These are phyloP conservation scores for Peribolospora kevripleyi DNA, from an alignment of 768 basidiomycete species.

Conservation along the genomic window DNA sequence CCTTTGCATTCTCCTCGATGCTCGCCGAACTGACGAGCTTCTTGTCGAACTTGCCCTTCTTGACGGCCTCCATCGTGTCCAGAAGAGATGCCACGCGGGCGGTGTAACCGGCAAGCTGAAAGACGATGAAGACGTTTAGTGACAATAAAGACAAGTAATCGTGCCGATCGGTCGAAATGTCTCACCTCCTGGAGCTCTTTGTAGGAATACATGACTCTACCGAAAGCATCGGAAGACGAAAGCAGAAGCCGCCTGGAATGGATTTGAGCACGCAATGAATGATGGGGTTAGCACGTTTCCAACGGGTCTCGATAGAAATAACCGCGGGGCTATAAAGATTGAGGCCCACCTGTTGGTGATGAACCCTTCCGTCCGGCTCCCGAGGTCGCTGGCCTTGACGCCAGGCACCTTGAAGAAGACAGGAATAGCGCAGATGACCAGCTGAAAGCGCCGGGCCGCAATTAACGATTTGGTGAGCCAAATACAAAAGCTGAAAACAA, in stretches of 20 bases:
- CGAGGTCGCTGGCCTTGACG: conserved; percentile 39
- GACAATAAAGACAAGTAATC: no score
- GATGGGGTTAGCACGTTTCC: no score
- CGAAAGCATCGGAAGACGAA: conserved; percentile 49
- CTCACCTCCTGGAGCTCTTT: conserved; percentile 24
- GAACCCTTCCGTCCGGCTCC: conserved; percentile 77
- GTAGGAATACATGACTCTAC: conserved; percentile 89
- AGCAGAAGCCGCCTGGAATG: conserved; percentile 10
- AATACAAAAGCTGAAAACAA: not conserved
- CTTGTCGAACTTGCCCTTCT: conserved; percentile 66
- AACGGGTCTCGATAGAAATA: no score
- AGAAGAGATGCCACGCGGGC: conserved; percentile 67
- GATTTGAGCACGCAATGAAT: no score
- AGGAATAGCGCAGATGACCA: conserved; percentile 66
- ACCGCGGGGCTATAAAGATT: no score
- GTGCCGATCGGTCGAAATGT: not conserved
- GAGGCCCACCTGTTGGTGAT: conserved; percentile 54
- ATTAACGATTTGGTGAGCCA: not conserved
- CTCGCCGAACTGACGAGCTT: conserved; percentile 43
- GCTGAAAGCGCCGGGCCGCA: conserved; percentile 25
- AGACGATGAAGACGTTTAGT: not conserved
- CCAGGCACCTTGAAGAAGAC: conserved; percentile 76
- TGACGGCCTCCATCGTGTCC: conserved; percentile 72
- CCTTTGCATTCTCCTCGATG: conserved; percentile 48
- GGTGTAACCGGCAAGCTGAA: conserved; percentile 74